These are phyloP conservation scores for Globisporangium echinulatum DNA, from an alignment of 352 stramenopile species.

Conservation along the genomic window DNA sequence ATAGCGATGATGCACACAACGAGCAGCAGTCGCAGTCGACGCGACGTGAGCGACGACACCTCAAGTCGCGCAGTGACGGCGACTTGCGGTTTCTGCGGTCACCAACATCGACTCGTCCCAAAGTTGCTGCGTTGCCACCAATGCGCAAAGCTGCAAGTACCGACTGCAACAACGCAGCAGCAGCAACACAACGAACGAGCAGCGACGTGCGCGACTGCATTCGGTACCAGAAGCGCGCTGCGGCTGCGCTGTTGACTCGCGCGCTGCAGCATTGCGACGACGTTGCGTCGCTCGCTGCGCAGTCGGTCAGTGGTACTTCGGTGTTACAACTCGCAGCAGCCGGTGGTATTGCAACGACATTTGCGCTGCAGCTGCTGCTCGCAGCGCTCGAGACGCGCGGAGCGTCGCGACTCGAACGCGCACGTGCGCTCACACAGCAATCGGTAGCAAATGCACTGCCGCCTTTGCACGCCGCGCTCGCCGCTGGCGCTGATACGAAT, in stretches of 20 bases:
- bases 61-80: conserved; percentile 45
- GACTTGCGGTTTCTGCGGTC: conserved; percentile 26
- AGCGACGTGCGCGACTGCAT: not conserved
- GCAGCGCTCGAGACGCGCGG: conserved; percentile 21
- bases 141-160: conserved; percentile 3
- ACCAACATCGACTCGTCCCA: not conserved
- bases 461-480: conserved; percentile 37
- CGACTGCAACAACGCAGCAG: not conserved
- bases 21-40: conserved; percentile 3
- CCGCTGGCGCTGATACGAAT: conserved; percentile 28
- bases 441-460: conserved; percentile 26
- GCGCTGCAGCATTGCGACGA: conserved; percentile 8
- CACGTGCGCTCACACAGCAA: conserved; percentile 15
- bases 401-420: conserved; percentile 9
- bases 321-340: conserved; percentile 24
- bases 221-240: conserved; percentile 9
- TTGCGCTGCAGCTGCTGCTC: conserved; percentile 32
- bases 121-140: conserved; percentile 2
- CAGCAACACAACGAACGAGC: not conserved
- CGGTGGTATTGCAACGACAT: conserved; percentile 27
- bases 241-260: conserved; percentile 5
- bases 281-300: not conserved
- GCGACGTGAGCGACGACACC: conserved; percentile 20
- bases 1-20: not conserved
- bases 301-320: conserved; percentile 11